Evolutionary conservation across 148 eudicot genomes (phyloP), one percentile per base, ranked within the genome.

Genomic region (Mesembryanthemum crystallinum): DNA sequence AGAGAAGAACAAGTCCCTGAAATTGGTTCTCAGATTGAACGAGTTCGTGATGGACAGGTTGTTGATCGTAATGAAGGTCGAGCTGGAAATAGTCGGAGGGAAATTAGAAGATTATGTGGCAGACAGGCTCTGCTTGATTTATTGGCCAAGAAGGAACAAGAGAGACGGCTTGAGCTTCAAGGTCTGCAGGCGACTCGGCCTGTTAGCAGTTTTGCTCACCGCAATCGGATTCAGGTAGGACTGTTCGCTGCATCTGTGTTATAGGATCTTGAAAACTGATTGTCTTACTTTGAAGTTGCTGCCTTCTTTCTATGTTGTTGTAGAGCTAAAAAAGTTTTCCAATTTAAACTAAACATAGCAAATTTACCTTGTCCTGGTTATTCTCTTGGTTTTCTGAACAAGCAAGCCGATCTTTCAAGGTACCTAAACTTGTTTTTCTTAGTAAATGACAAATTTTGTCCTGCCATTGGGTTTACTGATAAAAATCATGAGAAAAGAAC

Each of bases 81-180:
- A 55, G 55, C 67, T 45, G 80, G 66, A 55, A 83, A 79, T 51
- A 74, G 74, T 21, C 72, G 90, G 73, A 92, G 89, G 76, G 84
- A 82, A 23, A 78, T 94, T 42, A 90, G 91, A 27, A 92, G 77
- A 73, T 80, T 92, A 52, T 90, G 92, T 81, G 97, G 98, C 23
- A 92, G 97, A 77, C 93, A 94, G 84, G 90, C 96, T 73, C 85
- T 94, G 82, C 85, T 90, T 75, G 97, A 94, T 82, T 86, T 94
- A 79, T 77, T 94, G 67, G 80, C 75, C 51, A 92, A 82, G 84
- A 88, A 88, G 59, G 87, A 84, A 73, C 74, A 51, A 54, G 96
- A 92, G 79, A 84, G 89, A 70, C 81, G 77, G 73, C 79, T 68
- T 75, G 98, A 94, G 80, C 90, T 94, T 78, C 85, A 84, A 67